Conservation (phyloP, 352 stramenopile species). For the Aphanomyces cochlioides region DNA sequence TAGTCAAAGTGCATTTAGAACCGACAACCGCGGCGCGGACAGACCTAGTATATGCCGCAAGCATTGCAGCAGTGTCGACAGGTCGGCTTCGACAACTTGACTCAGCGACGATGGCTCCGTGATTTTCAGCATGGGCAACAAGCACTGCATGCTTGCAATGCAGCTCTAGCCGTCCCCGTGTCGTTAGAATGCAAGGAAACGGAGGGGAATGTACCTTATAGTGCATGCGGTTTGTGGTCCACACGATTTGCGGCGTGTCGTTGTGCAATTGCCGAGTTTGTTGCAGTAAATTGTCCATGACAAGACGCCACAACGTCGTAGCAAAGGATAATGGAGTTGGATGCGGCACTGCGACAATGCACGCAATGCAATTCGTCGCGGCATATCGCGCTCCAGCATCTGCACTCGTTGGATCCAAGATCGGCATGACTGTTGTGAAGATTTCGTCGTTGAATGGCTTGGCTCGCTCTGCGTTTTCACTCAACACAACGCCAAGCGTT, state of each 20-base stretch:
- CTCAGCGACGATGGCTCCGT: slow-evolving; percentile 50
- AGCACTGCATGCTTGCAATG: slow-evolving; percentile 83
- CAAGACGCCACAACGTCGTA: slow-evolving; percentile 67
- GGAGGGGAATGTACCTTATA: slow-evolving; percentile 43
- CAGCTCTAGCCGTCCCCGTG: slow-evolving; percentile 36
- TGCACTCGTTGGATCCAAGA: slow-evolving; percentile 70
- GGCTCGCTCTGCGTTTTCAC: slow-evolving; percentile 75
- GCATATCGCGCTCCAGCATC: slow-evolving; percentile 83
- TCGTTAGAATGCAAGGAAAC: not conserved
- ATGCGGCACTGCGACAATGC: slow-evolving; percentile 63
- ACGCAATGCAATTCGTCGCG: slow-evolving; percentile 79
- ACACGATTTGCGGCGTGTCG: slow-evolving; percentile 41
- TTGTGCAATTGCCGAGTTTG: slow-evolving; percentile 53
- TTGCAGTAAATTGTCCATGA: slow-evolving; percentile 83
- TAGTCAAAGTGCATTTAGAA: slow-evolving; percentile 37
- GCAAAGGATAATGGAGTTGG: slow-evolving; percentile 63
- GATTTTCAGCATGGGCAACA: slow-evolving; percentile 75
- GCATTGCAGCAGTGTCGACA: slow-evolving; percentile 64
- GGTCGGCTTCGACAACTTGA: slow-evolving; percentile 51
- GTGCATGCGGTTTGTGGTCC: slow-evolving; percentile 61
- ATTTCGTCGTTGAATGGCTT: slow-evolving; percentile 57
- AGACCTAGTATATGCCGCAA: slow-evolving; percentile 74
- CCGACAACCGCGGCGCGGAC: slow-evolving; percentile 49
- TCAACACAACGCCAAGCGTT: slow-evolving; percentile 63
- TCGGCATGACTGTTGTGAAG: slow-evolving; percentile 62